phyloP scores from a whole-genome alignment of 805 yeast genomes.

The Metschnikowia sp. region DNA sequence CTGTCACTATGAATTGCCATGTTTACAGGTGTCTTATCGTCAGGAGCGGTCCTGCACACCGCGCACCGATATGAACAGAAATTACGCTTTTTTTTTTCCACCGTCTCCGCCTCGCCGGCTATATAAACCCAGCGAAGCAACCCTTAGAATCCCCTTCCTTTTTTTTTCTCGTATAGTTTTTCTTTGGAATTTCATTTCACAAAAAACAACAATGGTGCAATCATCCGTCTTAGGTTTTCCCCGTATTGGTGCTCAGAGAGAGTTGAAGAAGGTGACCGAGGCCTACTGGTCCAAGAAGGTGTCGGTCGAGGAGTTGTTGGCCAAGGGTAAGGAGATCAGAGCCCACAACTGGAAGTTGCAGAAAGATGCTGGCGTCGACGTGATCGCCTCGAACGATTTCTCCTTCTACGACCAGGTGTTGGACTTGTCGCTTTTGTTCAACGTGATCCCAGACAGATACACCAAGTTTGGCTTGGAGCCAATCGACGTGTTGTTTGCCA shows the following conservation, averaged over 20 bases:
- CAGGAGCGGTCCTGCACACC: neutral
- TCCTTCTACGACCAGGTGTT: constrained; percentile 97
- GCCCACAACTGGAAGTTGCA: constrained; percentile 97
- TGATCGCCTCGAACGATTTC: constrained; percentile 97
- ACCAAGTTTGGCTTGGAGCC: constrained; percentile 84
- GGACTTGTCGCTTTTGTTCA: constrained; percentile 88
- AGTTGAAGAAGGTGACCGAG: constrained; percentile 97
- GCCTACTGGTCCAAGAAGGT: constrained; percentile 98
- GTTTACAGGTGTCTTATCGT: neutral
- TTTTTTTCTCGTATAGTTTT: neutral
- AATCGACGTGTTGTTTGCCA: constrained; percentile 92
- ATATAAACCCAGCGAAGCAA: constrained; percentile 3
- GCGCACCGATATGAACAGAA: constrained; percentile 4
- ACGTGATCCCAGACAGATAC: constrained; percentile 96
- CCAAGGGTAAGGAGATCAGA: constrained; percentile 94
- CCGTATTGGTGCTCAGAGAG: constrained; percentile 99
- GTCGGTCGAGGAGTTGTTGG: constrained; percentile 77
- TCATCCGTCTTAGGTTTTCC: constrained; percentile 99
- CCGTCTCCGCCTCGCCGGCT: constrained; percentile 1
- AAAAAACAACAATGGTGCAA: constrained; percentile 68
- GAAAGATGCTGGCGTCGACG: constrained; percentile 93
- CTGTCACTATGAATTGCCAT: neutral
- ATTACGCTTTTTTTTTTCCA: constrained; percentile 7
- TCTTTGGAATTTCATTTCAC: neutral
- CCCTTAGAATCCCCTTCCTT: neutral